Evolutionary conservation across 73 alveolate genomes (phyloP).

Genomic region (Tetrahymena thermophila): DNA sequence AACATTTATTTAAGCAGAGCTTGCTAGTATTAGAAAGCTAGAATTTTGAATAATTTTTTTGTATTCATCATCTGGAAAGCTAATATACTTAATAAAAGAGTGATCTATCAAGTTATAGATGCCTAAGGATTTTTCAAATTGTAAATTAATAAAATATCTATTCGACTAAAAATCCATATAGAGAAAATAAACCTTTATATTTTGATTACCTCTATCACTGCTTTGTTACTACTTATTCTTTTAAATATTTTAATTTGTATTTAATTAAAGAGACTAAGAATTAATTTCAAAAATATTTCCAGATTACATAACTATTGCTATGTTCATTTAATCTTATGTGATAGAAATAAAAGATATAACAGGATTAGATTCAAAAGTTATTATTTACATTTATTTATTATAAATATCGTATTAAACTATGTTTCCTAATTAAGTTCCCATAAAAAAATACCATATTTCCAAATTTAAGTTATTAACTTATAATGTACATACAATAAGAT

Average conservation of each 20-base stretch:
- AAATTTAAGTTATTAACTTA: not conserved
- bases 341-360: not conserved
- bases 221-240: not conserved
- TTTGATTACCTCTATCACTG: not conserved
- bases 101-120: not conserved
- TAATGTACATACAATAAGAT: not conserved
- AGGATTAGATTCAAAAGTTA: not conserved
- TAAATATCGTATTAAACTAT: not conserved
- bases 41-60: not conserved
- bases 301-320: not conserved
- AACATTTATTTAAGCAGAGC: not conserved
- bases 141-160: not conserved
- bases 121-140: not conserved
- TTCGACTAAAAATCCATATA: not conserved
- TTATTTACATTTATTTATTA: not conserved
- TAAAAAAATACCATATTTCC: not conserved
- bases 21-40: not conserved
- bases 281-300: not conserved
- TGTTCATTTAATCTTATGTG: not conserved
- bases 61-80: not conserved
- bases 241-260: not conserved
- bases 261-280: not conserved
- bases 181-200: not conserved
- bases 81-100: not conserved
- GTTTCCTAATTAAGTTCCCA: not conserved